These are phyloP conservation scores for Entomortierella lignicola DNA, from an alignment of 192 early-diverging fungal genomes.

Conservation along the genomic window DNA sequence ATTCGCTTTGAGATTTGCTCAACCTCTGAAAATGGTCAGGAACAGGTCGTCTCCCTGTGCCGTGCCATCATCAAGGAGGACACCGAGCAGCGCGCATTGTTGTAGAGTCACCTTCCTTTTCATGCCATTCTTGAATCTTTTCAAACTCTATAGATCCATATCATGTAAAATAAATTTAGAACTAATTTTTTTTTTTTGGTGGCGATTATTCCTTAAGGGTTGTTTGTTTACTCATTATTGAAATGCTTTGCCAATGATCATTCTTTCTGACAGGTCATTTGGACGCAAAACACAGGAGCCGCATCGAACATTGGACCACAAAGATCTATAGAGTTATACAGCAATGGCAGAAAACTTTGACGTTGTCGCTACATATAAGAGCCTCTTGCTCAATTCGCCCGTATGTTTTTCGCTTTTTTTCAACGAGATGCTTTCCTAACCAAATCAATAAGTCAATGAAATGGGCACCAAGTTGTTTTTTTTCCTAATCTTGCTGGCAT, in stretches of 20 bases:
- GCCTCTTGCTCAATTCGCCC: slow-evolving; percentile 36
- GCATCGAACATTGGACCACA: no score
- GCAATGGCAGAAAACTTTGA: slow-evolving; percentile 42
- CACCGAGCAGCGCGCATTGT: not conserved
- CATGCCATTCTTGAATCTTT: no score
- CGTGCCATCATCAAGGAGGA: slow-evolving; percentile 37
- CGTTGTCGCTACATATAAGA: slow-evolving; percentile 50
- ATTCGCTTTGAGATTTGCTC: slow-evolving; percentile 48
- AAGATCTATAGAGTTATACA: not conserved
- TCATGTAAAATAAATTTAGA: no score
- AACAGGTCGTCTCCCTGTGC: slow-evolving; percentile 34
- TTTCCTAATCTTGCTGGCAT: not conserved
- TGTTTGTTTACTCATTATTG: no score
- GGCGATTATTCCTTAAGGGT: no score
- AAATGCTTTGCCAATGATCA: no score
- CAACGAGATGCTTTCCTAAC: no score
- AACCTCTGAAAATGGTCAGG: slow-evolving; percentile 18
- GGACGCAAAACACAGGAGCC: no score
- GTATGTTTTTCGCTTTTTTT: slow-evolving; percentile 10
- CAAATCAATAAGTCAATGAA: no score
- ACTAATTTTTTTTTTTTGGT: not conserved
- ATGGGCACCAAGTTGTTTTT: no score
- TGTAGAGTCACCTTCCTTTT: slow-evolving; percentile 11
- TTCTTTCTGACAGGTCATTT: no score
- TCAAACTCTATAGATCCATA: no score